phyloP scores from a whole-genome alignment of 2,329 filamentous ascomycete genomes.

The Trichophyton simii region DNA sequence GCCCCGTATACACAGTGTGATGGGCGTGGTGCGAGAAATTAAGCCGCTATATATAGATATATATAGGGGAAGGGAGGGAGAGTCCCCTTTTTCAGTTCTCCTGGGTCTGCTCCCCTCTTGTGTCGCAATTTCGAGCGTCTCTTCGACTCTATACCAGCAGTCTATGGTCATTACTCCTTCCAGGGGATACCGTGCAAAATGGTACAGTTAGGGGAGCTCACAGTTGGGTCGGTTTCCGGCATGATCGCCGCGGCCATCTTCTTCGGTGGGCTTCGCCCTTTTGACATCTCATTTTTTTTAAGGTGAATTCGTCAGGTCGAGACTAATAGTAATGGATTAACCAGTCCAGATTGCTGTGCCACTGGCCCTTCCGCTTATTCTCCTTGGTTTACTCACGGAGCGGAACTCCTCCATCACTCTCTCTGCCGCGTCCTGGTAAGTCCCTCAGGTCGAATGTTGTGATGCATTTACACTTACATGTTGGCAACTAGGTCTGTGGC shows the following conservation, averaged over 20 bases:
- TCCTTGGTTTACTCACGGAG: neutral
- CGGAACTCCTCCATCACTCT: neutral
- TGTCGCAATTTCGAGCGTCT: neutral
- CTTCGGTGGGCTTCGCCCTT: neutral
- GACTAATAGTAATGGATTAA: neutral
- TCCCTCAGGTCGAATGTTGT: too few relatives aligned
- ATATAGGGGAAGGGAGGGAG: neutral
- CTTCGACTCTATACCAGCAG: neutral
- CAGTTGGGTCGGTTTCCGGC: neutral
- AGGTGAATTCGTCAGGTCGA: too few relatives aligned
- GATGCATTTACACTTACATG: too few relatives aligned
- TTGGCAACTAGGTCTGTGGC: too few relatives aligned
- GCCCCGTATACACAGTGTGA: too few relatives aligned
- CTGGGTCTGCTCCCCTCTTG: neutral
- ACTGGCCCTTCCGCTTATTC: neutral
- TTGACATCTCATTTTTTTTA: neutral
- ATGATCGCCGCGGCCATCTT: neutral
- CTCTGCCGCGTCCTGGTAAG: neutral
- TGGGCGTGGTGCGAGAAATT: neutral
- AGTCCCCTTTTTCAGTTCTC: neutral
- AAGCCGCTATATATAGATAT: neutral
- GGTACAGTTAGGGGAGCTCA: neutral
- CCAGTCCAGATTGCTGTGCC: neutral
- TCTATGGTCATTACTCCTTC: neutral
- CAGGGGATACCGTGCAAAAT: neutral